These are phyloP conservation scores for Sutorius australiensis DNA, from an alignment of 768 basidiomycete species.

Conservation along the genomic window DNA sequence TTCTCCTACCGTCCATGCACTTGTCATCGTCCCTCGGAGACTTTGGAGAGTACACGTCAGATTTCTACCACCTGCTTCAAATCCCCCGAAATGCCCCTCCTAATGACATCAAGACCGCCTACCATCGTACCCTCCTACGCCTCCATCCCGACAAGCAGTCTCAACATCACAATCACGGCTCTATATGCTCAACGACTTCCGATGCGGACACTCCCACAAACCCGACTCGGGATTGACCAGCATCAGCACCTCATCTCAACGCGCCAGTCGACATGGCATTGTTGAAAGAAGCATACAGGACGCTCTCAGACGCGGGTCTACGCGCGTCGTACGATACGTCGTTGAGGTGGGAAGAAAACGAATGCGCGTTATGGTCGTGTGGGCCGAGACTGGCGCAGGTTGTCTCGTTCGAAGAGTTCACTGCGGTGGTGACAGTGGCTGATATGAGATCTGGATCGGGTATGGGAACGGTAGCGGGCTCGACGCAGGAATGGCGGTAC, in stretches of 20 bases:
- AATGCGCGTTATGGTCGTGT: conserved; percentile 6
- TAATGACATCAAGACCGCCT: conserved; percentile 63
- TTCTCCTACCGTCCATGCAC: no score
- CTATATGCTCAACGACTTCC: background rate
- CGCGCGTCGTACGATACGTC: conserved; percentile 51
- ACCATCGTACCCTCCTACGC: conserved; percentile 60
- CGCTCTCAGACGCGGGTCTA: conserved; percentile 47
- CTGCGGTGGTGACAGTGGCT: background rate
- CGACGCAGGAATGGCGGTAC: conserved; percentile 45
- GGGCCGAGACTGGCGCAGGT: conserved; percentile 71
- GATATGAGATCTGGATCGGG: background rate
- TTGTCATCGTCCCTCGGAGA: no score
- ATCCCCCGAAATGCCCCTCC: conserved; percentile 46
- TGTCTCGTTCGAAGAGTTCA: conserved; percentile 74
- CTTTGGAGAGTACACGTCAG: conserved; percentile 11
- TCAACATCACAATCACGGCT: conserved; percentile 15
- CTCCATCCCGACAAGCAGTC: conserved; percentile 61
- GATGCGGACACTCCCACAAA: conserved; percentile 20
- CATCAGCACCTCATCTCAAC: background rate
- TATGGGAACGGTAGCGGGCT: conserved; percentile 33
- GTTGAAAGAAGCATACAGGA: conserved; percentile 65
- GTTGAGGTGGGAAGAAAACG: conserved; percentile 6
- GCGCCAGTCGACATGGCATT: conserved; percentile 44
- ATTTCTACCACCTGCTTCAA: conserved; percentile 62
- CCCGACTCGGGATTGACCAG: background rate